Evolutionary conservation across 2,329 filamentous ascomycete genomes (phyloP).

Genomic region (Blastomyces emzantsi): DNA sequence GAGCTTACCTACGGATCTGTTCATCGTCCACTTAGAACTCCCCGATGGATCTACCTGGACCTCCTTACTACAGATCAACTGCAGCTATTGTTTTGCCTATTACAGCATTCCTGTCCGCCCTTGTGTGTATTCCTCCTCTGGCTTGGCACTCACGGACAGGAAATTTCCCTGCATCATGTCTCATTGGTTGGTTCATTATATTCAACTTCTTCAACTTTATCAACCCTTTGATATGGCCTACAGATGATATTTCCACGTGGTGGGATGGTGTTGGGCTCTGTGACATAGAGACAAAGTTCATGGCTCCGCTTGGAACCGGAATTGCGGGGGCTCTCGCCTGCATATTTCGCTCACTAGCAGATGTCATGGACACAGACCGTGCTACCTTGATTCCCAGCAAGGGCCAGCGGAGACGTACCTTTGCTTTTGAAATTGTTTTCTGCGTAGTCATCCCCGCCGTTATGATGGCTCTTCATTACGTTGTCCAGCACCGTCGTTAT

Average conservation of each 20-base stretch:
- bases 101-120: conserved; percentile 42
- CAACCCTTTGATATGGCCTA: conserved; percentile 58
- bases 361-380: conserved; percentile 51
- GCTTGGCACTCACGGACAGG: conserved; percentile 51
- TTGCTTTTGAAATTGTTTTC: conserved; percentile 45
- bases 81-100: conserved; percentile 39
- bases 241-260: conserved; percentile 46
- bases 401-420: conserved; percentile 39
- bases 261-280: conserved; percentile 54
- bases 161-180: conserved; percentile 51
- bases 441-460: conserved; percentile 49
- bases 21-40: not conserved
- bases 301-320: conserved; percentile 45
- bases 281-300: conserved; percentile 54
- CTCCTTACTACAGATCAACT: conserved; percentile 18
- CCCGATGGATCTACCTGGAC: not conserved
- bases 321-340: conserved; percentile 47
- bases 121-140: conserved; percentile 50
- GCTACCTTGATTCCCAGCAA: conserved; percentile 44
- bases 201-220: conserved; percentile 50
- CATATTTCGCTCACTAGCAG: conserved; percentile 52
- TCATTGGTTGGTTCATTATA: conserved; percentile 50
- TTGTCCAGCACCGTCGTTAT: conserved; percentile 53
- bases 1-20: not conserved
- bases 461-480: conserved; percentile 48